Evolutionary conservation across 352 stramenopile species (phyloP), one percentile per base, ranked within the genome.

Genomic region (Phytophthora chlamydospora): DNA sequence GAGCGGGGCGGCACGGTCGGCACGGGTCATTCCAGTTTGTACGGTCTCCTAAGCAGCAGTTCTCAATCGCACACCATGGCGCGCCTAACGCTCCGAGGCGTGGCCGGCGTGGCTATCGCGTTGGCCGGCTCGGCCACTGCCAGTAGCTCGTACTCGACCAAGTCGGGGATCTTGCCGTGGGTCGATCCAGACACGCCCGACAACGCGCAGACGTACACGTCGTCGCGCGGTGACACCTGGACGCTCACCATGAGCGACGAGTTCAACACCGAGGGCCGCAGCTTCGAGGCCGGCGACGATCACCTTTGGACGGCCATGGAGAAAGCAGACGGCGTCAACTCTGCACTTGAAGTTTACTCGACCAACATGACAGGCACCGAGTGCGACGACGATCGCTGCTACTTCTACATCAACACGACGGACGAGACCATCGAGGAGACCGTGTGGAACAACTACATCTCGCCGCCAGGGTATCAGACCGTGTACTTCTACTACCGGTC

Each of bases 261-360:
- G 34, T 70, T 69, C 34, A 70, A 66, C 48, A 62, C 54, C 2
- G 62, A 87, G 1, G 73, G 72, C 17, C 83, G 96, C 6, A 85
- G 54, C 1, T 98, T 98, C 71, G 52, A 83, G 31, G 88, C 98
- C 36, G 96, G 96, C 10, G 58, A 85, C 6, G 96, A 99, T 75
- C 91, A 97, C 29, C 74, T 93, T 29, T 99, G 96, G 96, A 98
- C 93, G 14, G 89, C 83, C 5, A 58, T 92, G 43, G 66, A 89
- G 24, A 79, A 77, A 40, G 75, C 80, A 1, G 83, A 92, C 40
- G 81, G 81, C n/a, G 76, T 88, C 17, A 90, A 93, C 45, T 73
- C 66, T 13, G 83, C 83, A 13, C 61, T 93, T 4, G 75, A 91
- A 46, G 61, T 80, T 33, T 91, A 91, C 57, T 76, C 42, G 24